These are phyloP conservation scores for Decorospora gaudefroyi DNA, from an alignment of 2,329 filamentous ascomycete species.

Conservation along the genomic window DNA sequence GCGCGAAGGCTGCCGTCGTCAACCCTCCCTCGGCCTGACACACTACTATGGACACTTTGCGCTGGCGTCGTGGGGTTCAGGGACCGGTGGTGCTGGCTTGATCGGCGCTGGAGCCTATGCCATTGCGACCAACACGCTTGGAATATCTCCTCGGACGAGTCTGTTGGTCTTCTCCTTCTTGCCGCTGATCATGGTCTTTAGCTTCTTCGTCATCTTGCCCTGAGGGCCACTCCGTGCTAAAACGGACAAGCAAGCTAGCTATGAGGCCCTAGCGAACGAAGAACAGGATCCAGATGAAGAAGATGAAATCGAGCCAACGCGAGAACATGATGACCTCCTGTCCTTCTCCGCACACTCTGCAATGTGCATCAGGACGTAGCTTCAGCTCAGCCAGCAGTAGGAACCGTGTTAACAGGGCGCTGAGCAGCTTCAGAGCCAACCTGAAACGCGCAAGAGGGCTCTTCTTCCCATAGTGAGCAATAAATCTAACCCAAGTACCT, in stretches of 20 bases:
- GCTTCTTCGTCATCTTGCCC: slow-evolving; percentile 84
- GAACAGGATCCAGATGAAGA: slow-evolving; percentile 21
- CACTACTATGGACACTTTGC: slow-evolving; percentile 91
- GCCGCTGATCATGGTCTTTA: slow-evolving; percentile 79
- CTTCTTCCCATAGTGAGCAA: slow-evolving; percentile 69
- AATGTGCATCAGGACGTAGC: slow-evolving; percentile 39
- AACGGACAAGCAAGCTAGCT: slow-evolving; percentile 53
- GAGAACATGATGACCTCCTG: slow-evolving; percentile 46
- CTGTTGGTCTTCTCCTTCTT: slow-evolving; percentile 78
- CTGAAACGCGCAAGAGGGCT: slow-evolving; percentile 70
- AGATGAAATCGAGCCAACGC: slow-evolving; percentile 15
- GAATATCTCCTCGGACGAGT: slow-evolving; percentile 73
- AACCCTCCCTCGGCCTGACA: slow-evolving; percentile 76
- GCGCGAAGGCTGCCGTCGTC: neutral
- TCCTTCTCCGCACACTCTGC: slow-evolving; percentile 41
- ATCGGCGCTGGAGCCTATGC: slow-evolving; percentile 88
- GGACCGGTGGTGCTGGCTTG: slow-evolving; percentile 86
- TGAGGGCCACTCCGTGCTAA: slow-evolving; percentile 63
- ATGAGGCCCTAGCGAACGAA: slow-evolving; percentile 58
- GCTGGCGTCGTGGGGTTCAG: slow-evolving; percentile 88
- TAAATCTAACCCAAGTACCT: neutral
- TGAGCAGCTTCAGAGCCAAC: slow-evolving; percentile 52
- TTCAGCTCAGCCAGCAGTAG: slow-evolving; percentile 23
- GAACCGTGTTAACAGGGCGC: slow-evolving; percentile 21
- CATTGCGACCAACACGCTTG: slow-evolving; percentile 77